These are phyloP conservation scores for Citeromyces siamensis DNA, from an alignment of 1,139 yeast genomes.

Conservation along the genomic window DNA sequence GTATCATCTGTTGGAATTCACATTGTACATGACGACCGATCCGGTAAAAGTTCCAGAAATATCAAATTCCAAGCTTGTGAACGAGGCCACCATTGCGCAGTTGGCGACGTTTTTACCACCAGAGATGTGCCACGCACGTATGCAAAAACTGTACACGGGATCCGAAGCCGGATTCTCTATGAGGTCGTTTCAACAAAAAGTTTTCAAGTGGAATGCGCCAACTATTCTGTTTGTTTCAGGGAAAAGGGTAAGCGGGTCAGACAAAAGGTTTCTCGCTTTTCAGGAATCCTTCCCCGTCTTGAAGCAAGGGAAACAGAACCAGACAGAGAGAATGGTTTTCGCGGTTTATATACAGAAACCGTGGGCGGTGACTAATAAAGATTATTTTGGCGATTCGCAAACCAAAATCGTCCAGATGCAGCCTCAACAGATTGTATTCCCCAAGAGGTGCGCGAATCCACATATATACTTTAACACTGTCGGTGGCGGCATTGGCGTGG, in stretches of 20 bases:
- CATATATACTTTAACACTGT: slow-evolving; percentile 51
- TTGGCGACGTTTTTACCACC: slow-evolving; percentile 23
- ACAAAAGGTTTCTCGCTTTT: slow-evolving; percentile 37
- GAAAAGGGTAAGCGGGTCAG: slow-evolving; percentile 30
- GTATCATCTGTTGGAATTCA: slow-evolving; percentile 24
- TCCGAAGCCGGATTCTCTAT: slow-evolving; percentile 76
- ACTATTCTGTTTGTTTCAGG: slow-evolving; percentile 65
- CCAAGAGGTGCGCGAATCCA: slow-evolving; percentile 23
- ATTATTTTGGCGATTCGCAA: slow-evolving; percentile 51
- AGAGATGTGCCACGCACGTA: slow-evolving; percentile 24
- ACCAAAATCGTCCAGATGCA: slow-evolving; percentile 47
- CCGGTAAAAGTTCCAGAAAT: neutral
- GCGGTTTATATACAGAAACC: slow-evolving; percentile 57
- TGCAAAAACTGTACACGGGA: slow-evolving; percentile 61
- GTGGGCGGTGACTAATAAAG: slow-evolving; percentile 68
- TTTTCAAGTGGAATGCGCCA: slow-evolving; percentile 87
- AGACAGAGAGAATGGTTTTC: slow-evolving; percentile 26
- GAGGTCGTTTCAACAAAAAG: slow-evolving; percentile 73
- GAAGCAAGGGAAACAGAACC: slow-evolving; percentile 22
- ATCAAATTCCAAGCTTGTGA: slow-evolving; percentile 23
- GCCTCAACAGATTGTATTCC: slow-evolving; percentile 52
- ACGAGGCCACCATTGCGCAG: slow-evolving; percentile 27
- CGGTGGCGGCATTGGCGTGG: slow-evolving; percentile 78
- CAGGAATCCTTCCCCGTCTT: slow-evolving; percentile 36
- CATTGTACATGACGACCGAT: slow-evolving; percentile 13